Evolutionary conservation across 768 basidiomycete species (phyloP).

Genomic region (Mycena vulgaris): DNA sequence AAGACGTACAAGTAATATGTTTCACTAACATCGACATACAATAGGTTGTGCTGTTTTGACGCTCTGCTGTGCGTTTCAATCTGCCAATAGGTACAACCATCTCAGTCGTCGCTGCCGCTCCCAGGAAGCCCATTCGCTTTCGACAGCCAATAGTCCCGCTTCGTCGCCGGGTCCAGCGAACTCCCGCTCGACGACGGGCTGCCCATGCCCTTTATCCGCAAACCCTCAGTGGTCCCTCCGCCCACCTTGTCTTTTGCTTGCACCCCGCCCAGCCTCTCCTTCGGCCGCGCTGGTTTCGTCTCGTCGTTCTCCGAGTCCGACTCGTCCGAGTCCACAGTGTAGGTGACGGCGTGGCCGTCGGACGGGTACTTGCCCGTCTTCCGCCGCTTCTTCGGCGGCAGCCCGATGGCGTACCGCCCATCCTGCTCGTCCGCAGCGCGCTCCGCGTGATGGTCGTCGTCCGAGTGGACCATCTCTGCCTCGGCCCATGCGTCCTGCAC

Average conservation of each 20-base stretch:
- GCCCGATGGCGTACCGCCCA: slow-evolving; percentile 72
- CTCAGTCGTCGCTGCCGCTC: slow-evolving; percentile 10
- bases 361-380: slow-evolving; percentile 55
- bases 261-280: not conserved
- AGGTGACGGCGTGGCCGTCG: slow-evolving; percentile 48
- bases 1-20: not conserved
- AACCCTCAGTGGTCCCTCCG: not conserved
- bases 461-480: slow-evolving; percentile 50
- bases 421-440: slow-evolving; percentile 60
- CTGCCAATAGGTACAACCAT: not conserved
- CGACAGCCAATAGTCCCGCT: slow-evolving; percentile 60
- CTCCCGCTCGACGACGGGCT: slow-evolving; percentile 35
- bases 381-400: slow-evolving; percentile 64
- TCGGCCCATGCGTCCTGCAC: slow-evolving; percentile 58
- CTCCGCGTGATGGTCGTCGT: slow-evolving; percentile 40
- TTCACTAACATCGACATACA: not conserved
- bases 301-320: slow-evolving; percentile 17
- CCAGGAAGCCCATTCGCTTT: slow-evolving; percentile 47
- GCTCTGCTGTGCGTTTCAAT: not conserved
- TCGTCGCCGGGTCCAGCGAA: slow-evolving; percentile 38
- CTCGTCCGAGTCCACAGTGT: slow-evolving; percentile 26
- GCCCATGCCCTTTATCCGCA: slow-evolving; percentile 34
- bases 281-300: not conserved
- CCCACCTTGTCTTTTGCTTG: slow-evolving; percentile 11
- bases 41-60: slow-evolving; percentile 16